Base-by-base conservation (phyloP, 2,329 filamentous ascomycete genomes). In the Fusarium sp. region DNA sequence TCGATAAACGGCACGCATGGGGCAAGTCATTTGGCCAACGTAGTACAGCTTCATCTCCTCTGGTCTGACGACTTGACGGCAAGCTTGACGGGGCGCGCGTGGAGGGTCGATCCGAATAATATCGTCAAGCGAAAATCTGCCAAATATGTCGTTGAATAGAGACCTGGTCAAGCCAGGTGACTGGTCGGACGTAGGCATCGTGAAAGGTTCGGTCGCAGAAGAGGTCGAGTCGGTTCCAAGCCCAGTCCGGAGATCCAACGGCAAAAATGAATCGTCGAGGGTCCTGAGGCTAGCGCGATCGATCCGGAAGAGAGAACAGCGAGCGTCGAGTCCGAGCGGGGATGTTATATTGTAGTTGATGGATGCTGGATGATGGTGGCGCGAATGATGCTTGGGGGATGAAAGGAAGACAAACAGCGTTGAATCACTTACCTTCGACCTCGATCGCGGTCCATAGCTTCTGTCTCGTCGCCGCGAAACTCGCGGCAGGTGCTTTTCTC, bases 361-460 rank as follows among this genome's bases (percentile, higher is more conserved):
- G 16, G 27, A 59, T 46, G 36, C 27, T 46, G 44, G 18, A 44
- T 50, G 58, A 62, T 53, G 62, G 55, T 64, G 60, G 61, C 59
- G 58, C 61, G 61, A 69, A 56, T 57, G 56, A 65, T 61, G 53
- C 44, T 51, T 49, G 58, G 58, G 20, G 29, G 54, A 38, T 38
- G 25, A 16, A 20, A 42, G 55, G 46, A 69, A 63, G 20, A 42
- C 60, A 71, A 66, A 44, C 25, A 25, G 31, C n/a, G 29, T 46
- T 33, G 9, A 31, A 44, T 38, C 36, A 65, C 77, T 75, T 67
- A 81, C 80, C 79, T 79, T 54, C 79, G 71, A 65, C 79, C 78
- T 61, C 79, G 77, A 64, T 81, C 79, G 56, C 79, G 78, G 64
- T 80, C 78, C 78, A 80, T 80, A 10, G 34, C 69, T 61, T 54